These are phyloP conservation scores for Neurospora intermedia DNA, from an alignment of 495 filamentous ascomycete species.

Conservation along the genomic window DNA sequence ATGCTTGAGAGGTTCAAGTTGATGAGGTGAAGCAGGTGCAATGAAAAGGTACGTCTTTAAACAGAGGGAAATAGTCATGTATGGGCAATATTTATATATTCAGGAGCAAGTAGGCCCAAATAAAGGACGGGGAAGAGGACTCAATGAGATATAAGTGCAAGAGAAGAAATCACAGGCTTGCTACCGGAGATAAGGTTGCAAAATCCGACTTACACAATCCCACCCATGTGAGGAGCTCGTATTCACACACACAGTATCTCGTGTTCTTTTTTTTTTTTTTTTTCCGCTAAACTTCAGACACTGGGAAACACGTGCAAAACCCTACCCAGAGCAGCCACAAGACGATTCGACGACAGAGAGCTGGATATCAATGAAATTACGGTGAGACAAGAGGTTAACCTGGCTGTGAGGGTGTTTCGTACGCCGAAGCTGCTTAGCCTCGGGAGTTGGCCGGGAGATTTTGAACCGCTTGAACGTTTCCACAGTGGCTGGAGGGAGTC, in stretches of 20 bases:
- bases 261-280: too few species aligned
- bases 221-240: background rate
- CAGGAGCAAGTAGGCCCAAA: background rate
- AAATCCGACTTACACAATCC: background rate
- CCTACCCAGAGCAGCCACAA: background rate
- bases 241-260: background rate
- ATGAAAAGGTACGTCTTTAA: background rate
- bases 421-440: background rate
- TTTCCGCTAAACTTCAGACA: background rate
- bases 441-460: background rate
- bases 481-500: background rate
- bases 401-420: background rate
- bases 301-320: background rate
- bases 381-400: background rate
- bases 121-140: background rate
- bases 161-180: background rate
- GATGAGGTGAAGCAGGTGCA: background rate
- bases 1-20: background rate
- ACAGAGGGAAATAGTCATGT: background rate
- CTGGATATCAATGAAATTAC: too few species aligned
- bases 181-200: background rate
- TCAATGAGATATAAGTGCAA: background rate
- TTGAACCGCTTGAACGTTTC: background rate
- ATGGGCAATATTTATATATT: background rate
- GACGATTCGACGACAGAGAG: too few species aligned